Conservation (phyloP, 2,329 filamentous ascomycete genomes). For the Ophiosphaerella herpotricha region DNA sequence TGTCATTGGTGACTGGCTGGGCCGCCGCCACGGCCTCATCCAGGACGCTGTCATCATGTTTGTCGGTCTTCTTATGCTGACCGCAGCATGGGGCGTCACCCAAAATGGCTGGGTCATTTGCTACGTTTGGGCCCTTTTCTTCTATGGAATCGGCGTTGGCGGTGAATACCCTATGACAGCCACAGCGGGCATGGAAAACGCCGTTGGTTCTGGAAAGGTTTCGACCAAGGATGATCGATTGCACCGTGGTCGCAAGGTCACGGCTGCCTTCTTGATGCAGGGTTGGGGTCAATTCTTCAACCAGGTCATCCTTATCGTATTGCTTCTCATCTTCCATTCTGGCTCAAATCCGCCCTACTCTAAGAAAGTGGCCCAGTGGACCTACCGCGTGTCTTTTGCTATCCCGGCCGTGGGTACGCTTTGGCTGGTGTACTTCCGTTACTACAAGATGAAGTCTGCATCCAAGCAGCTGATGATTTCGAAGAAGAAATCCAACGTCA, state of each 20-base stretch:
- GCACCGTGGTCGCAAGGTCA: slow-evolving; percentile 94
- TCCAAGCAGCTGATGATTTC: slow-evolving; percentile 79
- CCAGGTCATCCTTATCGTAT: slow-evolving; percentile 84
- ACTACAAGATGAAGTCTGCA: slow-evolving; percentile 89
- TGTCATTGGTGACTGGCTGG: slow-evolving; percentile 78
- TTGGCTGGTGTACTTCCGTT: slow-evolving; percentile 95
- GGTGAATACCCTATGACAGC: slow-evolving; percentile 97
- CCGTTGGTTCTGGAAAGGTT: slow-evolving; percentile 80
- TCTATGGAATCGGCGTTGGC: slow-evolving; percentile 76
- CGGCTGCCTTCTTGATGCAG: slow-evolving; percentile 96
- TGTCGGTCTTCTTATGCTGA: slow-evolving; percentile 87
- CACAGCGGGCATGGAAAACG: slow-evolving; percentile 91
- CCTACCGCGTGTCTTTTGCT: slow-evolving; percentile 89
- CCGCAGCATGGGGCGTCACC: slow-evolving; percentile 83
- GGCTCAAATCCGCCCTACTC: slow-evolving; percentile 77
- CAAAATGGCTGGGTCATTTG: slow-evolving; percentile 96
- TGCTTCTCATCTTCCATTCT: slow-evolving; percentile 87
- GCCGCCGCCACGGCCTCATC: slow-evolving; percentile 92
- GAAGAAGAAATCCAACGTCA: slow-evolving; percentile 86
- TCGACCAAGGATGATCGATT: slow-evolving; percentile 92
- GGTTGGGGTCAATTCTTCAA: slow-evolving; percentile 97
- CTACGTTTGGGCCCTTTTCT: slow-evolving; percentile 93
- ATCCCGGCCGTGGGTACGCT: slow-evolving; percentile 88
- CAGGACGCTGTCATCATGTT: slow-evolving; percentile 97
- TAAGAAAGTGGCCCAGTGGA: slow-evolving; percentile 78